Evolutionary conservation across 2,329 filamentous ascomycete species (phyloP), one percentile per base, ranked within the genome.

Genomic region (Rasamsonia emersonii): DNA sequence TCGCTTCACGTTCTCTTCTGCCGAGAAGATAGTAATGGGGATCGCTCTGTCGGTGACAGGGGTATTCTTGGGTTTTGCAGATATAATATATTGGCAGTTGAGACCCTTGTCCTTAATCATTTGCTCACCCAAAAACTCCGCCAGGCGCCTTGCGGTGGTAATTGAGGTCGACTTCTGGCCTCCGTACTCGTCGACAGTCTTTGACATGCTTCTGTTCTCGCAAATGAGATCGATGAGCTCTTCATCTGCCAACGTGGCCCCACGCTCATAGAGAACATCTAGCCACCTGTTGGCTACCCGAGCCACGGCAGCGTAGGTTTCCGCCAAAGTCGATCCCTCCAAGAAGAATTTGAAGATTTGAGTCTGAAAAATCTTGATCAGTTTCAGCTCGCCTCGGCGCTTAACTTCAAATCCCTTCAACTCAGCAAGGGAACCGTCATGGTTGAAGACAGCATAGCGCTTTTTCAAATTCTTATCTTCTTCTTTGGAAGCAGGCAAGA

Each of bases 391-490:
- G 68, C 91, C 91, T 74, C 91, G 76, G 55, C 91, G 80, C 68
- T 98, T 98, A 44, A 98, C 79, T 52, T 98, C 91, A 52, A 98
- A 98, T 4, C 91, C 91, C 54, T 98, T 98, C 52, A 98, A 60
- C 55, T 98, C 91, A 9, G 91, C 91, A 32, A 98, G 69, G 57
- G 81, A 93, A 23, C 93, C 91, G 49, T 98, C 91, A 40, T 96
- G 84, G 51, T 98, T 98, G 73, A 98, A 98, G 3, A 98, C 91
- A 24, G 93, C 91, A 55, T 98, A 98, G 52, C 91, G 79, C 64
- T 98, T 98, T 68, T 98, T 98, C 73, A 98, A 70, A 60, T 98
- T 98, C 68, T 96, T 98, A 65, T 96, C 89, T 59, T 96, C 91
- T 56, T 98, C 91, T 55, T 98, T 96, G 0, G 89, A 96, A 0